Base-by-base conservation (phyloP, 2,329 filamentous ascomycete genomes). In the Tympanopsis confertula region DNA sequence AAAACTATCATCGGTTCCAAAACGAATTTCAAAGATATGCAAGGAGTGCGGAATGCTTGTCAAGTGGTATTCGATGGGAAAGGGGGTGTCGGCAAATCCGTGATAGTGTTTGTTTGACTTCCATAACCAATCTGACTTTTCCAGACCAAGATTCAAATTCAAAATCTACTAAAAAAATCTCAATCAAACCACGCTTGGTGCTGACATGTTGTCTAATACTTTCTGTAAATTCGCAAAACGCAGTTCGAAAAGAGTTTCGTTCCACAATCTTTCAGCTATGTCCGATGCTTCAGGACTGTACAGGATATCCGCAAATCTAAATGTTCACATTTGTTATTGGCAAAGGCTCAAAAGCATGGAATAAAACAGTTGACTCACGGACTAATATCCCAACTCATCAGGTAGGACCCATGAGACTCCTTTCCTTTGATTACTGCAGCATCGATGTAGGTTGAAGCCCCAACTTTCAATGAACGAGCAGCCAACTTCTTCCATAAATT, bases 361-460 rank as follows among this genome's bases (percentile, higher is more conserved):
- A 15, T 19, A 35, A 17, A 35, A 56, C 65, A n/a, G n/a, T n/a
- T n/a, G n/a, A n/a, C n/a, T 61, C 50, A 69, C 61, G 65, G 60
- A 3, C 46, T 43, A 14, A 69, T 59, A 5, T 62, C 49, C 57
- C 65, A 70, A 35, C 62, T 61, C 56, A 64, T 66, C 1, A 71
- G 29, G 41, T 65, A 71, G 33, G 61, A 65, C 0, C 68, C 68
- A 45, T 74, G 69, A 0, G 63, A 65, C 45, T 71, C 66, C 32
- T 56, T 57, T 0, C 68, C 69, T 38, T 71, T 59, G 0, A 55
- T 51, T 1, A 64, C 52, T 0, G 50, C 52, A 0, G 68, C 68
- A 45, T 74, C 63, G 1, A 71, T 39, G 44, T 65, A 70, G 0
- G 59, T 63, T 35, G 58, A 62, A 1, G 65, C 67, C 4, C 63